phyloP scores from a whole-genome alignment of 2,329 filamentous ascomycete species.

The Cladorrhinum sp. region DNA sequence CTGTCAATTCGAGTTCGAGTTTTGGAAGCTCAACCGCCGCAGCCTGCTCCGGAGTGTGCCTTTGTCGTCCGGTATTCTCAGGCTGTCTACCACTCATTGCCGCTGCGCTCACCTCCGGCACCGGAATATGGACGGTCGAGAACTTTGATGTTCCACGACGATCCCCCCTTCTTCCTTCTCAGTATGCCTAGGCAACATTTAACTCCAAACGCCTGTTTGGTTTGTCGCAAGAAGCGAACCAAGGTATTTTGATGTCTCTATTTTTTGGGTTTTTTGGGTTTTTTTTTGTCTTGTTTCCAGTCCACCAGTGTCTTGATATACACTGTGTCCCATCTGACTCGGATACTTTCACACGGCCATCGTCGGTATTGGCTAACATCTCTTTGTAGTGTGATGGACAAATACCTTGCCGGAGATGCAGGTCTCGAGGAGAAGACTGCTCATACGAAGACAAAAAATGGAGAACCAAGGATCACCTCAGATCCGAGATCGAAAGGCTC shows the following conservation, averaged over 20 bases:
- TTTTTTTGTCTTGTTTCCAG: not conserved
- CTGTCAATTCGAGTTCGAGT: not conserved
- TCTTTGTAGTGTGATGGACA: slow-evolving; percentile 26
- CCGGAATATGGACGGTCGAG: not conserved
- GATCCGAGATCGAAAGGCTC: slow-evolving; percentile 28
- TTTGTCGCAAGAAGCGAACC: slow-evolving; percentile 29
- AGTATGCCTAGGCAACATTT: slow-evolving; percentile 29
- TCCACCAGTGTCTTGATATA: too few species aligned
- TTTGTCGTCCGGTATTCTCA: not conserved
- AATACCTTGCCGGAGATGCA: slow-evolving; percentile 27
- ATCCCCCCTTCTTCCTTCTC: not conserved
- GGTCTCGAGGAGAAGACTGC: slow-evolving; percentile 27
- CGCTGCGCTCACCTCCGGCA: slow-evolving; percentile 1
- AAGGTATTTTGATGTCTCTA: slow-evolving; percentile 22
- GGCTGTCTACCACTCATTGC: not conserved
- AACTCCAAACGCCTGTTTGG: slow-evolving; percentile 28
- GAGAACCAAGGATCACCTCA: slow-evolving; percentile 29
- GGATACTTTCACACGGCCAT: not conserved
- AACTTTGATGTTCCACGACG: not conserved
- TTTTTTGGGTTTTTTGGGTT: too few species aligned
- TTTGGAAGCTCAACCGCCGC: not conserved
- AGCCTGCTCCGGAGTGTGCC: not conserved
- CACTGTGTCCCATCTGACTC: too few species aligned
- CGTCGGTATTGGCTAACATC: slow-evolving; percentile 8
- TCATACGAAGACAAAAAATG: slow-evolving; percentile 29